Evolutionary conservation across 164 flowering plant genomes (phyloP).

Genomic region (Magnolia officinalis): DNA sequence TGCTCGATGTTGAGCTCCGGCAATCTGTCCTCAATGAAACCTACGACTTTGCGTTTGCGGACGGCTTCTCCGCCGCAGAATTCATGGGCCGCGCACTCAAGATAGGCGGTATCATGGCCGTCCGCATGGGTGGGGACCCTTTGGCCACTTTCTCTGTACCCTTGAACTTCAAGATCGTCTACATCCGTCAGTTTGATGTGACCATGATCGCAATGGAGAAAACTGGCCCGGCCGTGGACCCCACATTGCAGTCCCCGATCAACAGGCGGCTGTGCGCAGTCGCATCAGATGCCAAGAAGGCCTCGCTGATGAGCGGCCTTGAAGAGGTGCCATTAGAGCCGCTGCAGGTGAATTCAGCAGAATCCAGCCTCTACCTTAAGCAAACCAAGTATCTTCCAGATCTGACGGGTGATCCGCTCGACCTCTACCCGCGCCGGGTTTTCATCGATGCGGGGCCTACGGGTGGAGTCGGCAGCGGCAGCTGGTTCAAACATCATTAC

Average conservation of each 20-base stretch:
- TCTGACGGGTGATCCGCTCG: constrained; percentile 54
- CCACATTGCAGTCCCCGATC: not conserved
- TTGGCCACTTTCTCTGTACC: constrained; percentile 22
- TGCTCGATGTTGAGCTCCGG: constrained; percentile 25
- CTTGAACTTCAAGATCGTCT: constrained; percentile 49
- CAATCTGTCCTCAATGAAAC: constrained; percentile 27
- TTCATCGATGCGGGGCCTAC: constrained; percentile 49
- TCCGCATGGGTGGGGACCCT: constrained; percentile 28
- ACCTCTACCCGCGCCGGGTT: constrained; percentile 55
- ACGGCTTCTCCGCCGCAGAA: constrained; percentile 9
- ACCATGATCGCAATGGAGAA: constrained; percentile 54
- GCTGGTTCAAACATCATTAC: constrained; percentile 63
- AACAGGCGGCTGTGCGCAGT: constrained; percentile 28
- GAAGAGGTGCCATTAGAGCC: constrained; percentile 84
- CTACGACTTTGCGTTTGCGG: constrained; percentile 38
- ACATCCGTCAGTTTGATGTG: constrained; percentile 40
- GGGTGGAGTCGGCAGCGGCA: constrained; percentile 15
- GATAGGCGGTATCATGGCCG: constrained; percentile 42
- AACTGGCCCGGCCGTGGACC: not conserved
- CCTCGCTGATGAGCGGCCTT: constrained; percentile 42
- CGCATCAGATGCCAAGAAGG: constrained; percentile 42
- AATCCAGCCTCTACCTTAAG: constrained; percentile 35
- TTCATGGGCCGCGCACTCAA: constrained; percentile 47
- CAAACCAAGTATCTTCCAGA: constrained; percentile 62
- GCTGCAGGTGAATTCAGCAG: constrained; percentile 40